A percentile compares a stretch with the other conserved stretches of the same genome.
These are phyloP conservation scores for Elongisporangium senticosum DNA, from an alignment of 352 stramenopile species.

Conservation along the genomic window DNA sequence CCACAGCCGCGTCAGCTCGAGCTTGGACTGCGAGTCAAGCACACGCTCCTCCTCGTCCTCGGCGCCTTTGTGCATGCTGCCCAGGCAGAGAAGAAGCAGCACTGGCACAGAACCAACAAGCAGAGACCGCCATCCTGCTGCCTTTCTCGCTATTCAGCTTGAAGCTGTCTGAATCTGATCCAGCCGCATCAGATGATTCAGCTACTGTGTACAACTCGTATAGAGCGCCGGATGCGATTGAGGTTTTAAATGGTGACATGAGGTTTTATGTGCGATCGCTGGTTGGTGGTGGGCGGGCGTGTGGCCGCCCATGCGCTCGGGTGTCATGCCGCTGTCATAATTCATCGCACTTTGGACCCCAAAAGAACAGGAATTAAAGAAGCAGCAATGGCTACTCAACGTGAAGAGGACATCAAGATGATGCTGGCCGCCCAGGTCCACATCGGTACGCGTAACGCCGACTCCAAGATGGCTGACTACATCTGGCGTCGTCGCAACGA, in stretches of 20 bases:
- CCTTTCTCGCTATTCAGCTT: not conserved
- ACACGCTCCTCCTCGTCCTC: not conserved
- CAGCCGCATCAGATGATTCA: no score
- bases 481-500: slow-evolving; percentile 99
- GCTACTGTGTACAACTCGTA: not conserved
- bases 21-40: slow-evolving; percentile 3
- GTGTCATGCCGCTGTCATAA: slow-evolving; percentile 18
- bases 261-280: slow-evolving; percentile 9
- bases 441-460: slow-evolving; percentile 99
- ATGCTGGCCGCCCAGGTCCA: slow-evolving; percentile 99
- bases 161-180: not conserved
- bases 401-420: slow-evolving; percentile 99
- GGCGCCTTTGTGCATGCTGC: not conserved
- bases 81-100: not conserved
- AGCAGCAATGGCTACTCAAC: slow-evolving; percentile 79
- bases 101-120: not conserved
- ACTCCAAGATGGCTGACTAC: slow-evolving; percentile 99
- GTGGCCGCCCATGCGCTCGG: not conserved
- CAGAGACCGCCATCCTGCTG: not conserved
- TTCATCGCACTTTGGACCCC: slow-evolving; percentile 43
- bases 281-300: slow-evolving; percentile 2
- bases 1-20: slow-evolving; percentile 28
- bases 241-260: not conserved
- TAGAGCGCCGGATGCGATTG: slow-evolving; percentile 1
- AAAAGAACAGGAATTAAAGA: slow-evolving; percentile 28